Evolutionary conservation across 2,329 filamentous ascomycete species (phyloP).

Genomic region (Fusarium sp.): DNA sequence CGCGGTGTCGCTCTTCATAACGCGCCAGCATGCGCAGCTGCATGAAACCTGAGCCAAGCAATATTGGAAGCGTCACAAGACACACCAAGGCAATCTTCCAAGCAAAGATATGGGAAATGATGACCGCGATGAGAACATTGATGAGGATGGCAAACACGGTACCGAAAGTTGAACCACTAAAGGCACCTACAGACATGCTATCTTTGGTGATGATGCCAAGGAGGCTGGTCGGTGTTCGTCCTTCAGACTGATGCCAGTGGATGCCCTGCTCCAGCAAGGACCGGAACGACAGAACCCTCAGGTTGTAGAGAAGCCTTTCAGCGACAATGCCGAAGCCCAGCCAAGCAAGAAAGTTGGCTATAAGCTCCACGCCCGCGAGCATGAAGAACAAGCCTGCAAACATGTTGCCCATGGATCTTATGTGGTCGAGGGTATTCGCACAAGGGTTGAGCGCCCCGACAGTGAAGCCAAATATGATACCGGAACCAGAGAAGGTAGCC

Average conservation of each 20-base stretch:
- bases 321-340: slow-evolving; percentile 57
- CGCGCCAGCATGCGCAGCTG: not conserved
- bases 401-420: slow-evolving; percentile 52
- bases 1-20: not conserved
- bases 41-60: not conserved
- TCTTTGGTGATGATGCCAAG: not conserved
- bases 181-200: not conserved
- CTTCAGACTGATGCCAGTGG: not conserved
- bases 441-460: slow-evolving; percentile 57
- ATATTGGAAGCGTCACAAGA: not conserved
- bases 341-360: slow-evolving; percentile 65
- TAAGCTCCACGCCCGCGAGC: slow-evolving; percentile 55
- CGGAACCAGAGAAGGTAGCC: slow-evolving; percentile 59
- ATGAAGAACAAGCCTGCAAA: slow-evolving; percentile 65
- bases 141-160: not conserved
- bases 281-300: not conserved
- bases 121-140: not conserved
- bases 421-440: slow-evolving; percentile 47
- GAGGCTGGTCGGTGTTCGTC: not conserved
- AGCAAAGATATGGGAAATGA: not conserved
- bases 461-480: slow-evolving; percentile 57
- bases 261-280: not conserved
- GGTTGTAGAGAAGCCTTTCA: slow-evolving; percentile 55
- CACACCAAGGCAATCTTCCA: not conserved
- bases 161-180: not conserved